A percentile compares a stretch with the other conserved stretches of the same genome.
phyloP scores from a whole-genome alignment of 371 early-diverging fungal species.

The Mortierella sp. region DNA sequence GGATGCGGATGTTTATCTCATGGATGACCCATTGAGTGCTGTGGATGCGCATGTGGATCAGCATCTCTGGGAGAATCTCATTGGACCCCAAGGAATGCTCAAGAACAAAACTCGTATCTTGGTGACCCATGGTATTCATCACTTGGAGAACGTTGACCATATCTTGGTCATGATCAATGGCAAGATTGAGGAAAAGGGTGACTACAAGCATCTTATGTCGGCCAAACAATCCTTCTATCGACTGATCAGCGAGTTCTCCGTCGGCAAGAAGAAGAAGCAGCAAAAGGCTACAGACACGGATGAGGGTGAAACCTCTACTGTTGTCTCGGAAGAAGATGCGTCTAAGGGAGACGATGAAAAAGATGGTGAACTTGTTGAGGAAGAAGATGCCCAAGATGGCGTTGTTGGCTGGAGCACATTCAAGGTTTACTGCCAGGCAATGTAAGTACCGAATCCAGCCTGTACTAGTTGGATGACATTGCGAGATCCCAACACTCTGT shows the following conservation, averaged over 20 bases:
- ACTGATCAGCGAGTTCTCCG: constrained; percentile 55
- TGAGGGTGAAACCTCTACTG: constrained; percentile 20
- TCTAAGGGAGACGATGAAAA: neutral
- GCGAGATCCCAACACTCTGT: neutral
- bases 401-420: constrained; percentile 76
- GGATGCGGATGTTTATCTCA: constrained; percentile 82
- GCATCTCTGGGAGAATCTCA: constrained; percentile 77
- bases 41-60: constrained; percentile 93
- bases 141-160: constrained; percentile 71
- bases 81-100: constrained; percentile 82
- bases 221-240: constrained; percentile 62
- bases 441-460: constrained; percentile 6
- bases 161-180: constrained; percentile 81
- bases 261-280: constrained; percentile 3
- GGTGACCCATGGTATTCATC: constrained; percentile 89
- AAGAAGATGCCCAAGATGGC: constrained; percentile 60
- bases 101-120: constrained; percentile 82
- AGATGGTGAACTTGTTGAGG: constrained; percentile 7
- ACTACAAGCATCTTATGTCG: constrained; percentile 72
- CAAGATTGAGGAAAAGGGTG: constrained; percentile 72
- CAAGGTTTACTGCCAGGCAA: constrained; percentile 68
- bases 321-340: constrained; percentile 9
- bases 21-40: constrained; percentile 87
- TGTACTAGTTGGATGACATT: neutral
- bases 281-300: no score